phyloP scores from a whole-genome alignment of 441 rosid species.

The Populus tomentosa region DNA sequence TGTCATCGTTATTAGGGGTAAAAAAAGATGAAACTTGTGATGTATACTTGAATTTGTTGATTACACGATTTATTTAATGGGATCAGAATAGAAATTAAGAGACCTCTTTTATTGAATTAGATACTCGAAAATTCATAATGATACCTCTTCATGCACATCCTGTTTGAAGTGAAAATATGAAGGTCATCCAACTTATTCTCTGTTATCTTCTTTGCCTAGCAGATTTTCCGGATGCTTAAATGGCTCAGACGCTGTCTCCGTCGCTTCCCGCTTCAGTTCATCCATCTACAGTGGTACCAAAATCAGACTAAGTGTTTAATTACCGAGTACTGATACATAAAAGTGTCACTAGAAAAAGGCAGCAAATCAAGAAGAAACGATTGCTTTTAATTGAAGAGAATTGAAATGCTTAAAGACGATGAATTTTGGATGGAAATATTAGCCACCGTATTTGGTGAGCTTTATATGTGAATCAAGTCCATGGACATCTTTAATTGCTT shows the following conservation, averaged over 20 bases:
- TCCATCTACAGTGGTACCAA: background rate
- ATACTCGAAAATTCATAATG: background rate
- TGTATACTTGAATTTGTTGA: too few relatives aligned
- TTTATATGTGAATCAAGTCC: too few relatives aligned
- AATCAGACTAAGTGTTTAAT: too few relatives aligned
- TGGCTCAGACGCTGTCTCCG: background rate
- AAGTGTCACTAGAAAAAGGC: background rate
- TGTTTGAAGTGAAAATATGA: background rate
- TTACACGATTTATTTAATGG: too few relatives aligned
- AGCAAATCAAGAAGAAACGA: background rate
- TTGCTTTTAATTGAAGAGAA: background rate
- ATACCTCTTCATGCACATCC: background rate
- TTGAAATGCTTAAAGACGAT: too few relatives aligned
- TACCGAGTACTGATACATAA: background rate
- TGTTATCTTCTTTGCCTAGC: background rate
- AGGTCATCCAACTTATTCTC: background rate
- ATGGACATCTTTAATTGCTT: too few relatives aligned
- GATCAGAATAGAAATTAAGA: too few relatives aligned
- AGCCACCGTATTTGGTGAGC: too few relatives aligned
- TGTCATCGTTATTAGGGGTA: too few relatives aligned
- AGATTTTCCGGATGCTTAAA: background rate
- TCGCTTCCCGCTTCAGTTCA: background rate
- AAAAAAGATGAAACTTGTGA: too few relatives aligned
- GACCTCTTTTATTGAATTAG: background rate
- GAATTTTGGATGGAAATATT: too few relatives aligned